Percentiles rank a stretch among this genome's conserved stretches.
phyloP scores from a whole-genome alignment of 1,284 basidiomycete species.

The Cutaneotrichosporon cavernicola region DNA sequence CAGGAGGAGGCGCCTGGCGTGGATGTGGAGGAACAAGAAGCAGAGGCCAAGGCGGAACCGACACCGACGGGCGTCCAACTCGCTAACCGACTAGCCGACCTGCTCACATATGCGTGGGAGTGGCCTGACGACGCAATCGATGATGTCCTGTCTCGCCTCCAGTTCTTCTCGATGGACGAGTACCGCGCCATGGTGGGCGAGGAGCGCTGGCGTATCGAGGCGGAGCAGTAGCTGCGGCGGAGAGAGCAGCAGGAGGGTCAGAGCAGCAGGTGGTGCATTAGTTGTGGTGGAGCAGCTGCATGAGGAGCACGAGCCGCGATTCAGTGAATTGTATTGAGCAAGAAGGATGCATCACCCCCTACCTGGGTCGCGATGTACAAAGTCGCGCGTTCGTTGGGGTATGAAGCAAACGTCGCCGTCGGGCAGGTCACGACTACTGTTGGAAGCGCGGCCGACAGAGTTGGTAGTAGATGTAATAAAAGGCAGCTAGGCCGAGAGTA shows the following conservation, averaged over 20 bases:
- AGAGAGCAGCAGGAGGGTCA: too few relatives aligned
- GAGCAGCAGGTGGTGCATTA: too few relatives aligned
- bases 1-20: not conserved
- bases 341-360: not conserved
- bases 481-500: too few relatives aligned
- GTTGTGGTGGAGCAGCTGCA: too few relatives aligned
- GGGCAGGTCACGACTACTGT: not conserved
- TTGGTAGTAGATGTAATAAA: not conserved
- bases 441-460: not conserved
- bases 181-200: constrained; percentile 15
- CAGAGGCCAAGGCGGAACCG: not conserved
- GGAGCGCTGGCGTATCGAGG: constrained; percentile 14
- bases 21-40: not conserved
- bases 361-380: not conserved
- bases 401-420: not conserved
- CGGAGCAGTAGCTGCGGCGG: constrained; percentile 5
- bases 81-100: not conserved
- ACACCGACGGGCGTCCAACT: not conserved
- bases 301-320: too few relatives aligned
- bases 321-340: too few relatives aligned
- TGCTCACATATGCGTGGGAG: not conserved
- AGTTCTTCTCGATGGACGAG: constrained; percentile 11
- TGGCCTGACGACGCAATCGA: constrained; percentile 4
- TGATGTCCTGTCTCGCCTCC: constrained; percentile 1
- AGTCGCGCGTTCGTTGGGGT: not conserved